phyloP scores from a whole-genome alignment of 2,329 filamentous ascomycete species.

The Pezicula neosporulosa region DNA sequence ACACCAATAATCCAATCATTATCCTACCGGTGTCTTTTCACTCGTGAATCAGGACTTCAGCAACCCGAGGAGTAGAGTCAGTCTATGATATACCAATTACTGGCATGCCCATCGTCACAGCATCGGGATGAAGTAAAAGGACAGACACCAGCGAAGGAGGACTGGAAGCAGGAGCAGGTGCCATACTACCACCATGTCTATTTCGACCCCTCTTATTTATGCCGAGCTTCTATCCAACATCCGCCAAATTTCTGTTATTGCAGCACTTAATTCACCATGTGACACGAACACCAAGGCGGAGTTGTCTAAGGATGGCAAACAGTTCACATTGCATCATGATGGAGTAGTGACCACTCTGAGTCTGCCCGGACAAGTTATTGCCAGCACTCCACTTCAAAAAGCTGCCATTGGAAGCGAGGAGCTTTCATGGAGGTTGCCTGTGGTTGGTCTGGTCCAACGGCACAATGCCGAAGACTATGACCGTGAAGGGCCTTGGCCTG shows the following conservation, averaged over 20 bases:
- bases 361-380: slow-evolving; percentile 34
- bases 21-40: too few species aligned
- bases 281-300: slow-evolving; percentile 23
- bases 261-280: slow-evolving; percentile 40
- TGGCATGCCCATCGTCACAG: too few species aligned
- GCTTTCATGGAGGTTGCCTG: slow-evolving; percentile 53
- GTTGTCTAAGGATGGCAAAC: slow-evolving; percentile 41
- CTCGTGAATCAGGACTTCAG: too few species aligned
- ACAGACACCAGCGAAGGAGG: too few species aligned
- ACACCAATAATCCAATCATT: too few species aligned
- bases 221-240: slow-evolving; percentile 65
- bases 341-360: slow-evolving; percentile 32
- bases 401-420: slow-evolving; percentile 25
- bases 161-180: not conserved
- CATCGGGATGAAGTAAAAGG: too few species aligned
- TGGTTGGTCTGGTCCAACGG: slow-evolving; percentile 15
- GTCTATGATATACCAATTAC: too few species aligned
- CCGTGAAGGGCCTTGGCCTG: slow-evolving; percentile 44
- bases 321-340: slow-evolving; percentile 46
- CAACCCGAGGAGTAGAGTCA: too few species aligned
- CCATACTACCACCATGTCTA: slow-evolving; percentile 6
- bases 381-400: slow-evolving; percentile 12
- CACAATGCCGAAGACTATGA: slow-evolving; percentile 13
- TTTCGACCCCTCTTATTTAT: slow-evolving; percentile 41
- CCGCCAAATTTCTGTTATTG: slow-evolving; percentile 57